Conservation (phyloP, 495 filamentous ascomycete species). For the Podospora pseudocomata region DNA sequence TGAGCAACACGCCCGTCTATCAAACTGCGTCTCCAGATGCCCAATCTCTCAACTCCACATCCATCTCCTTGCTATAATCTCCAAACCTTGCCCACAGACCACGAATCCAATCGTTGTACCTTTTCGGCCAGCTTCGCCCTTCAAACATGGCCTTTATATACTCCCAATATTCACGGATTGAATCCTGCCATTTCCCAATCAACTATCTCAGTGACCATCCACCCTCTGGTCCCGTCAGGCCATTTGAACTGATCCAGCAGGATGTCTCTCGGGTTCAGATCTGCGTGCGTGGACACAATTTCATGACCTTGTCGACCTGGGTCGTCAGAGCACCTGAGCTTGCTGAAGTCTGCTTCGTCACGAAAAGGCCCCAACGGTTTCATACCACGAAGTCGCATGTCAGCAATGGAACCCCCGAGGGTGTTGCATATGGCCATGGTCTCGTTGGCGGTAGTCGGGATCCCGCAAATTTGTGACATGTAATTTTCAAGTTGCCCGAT, state of each 20-base stretch:
- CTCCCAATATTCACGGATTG: constrained; percentile 54
- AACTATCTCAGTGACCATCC: constrained; percentile 32
- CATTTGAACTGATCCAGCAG: constrained; percentile 29
- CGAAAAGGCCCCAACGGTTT: constrained; percentile 31
- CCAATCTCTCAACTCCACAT: constrained; percentile 29
- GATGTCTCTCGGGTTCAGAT: constrained; percentile 47
- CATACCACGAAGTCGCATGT: constrained; percentile 26
- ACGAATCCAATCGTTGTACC: constrained; percentile 26
- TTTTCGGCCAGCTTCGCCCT: constrained; percentile 24
- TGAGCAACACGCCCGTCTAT: neutral
- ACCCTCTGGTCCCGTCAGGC: constrained; percentile 23
- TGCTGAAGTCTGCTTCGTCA: constrained; percentile 34
- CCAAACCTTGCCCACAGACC: constrained; percentile 26
- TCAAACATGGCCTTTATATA: constrained; percentile 33
- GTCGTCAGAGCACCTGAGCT: constrained; percentile 27
- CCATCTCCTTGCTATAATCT: constrained; percentile 30
- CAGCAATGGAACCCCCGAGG: constrained; percentile 23
- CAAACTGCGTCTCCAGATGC: constrained; percentile 21
- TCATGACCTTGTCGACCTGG: constrained; percentile 30
- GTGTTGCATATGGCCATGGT: constrained; percentile 29
- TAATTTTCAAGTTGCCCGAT: constrained; percentile 28
- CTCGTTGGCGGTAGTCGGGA: constrained; percentile 20
- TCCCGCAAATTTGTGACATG: constrained; percentile 26
- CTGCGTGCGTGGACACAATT: constrained; percentile 45
- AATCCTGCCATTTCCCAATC: constrained; percentile 52